Conservation (phyloP, 257 asterid species). For the Thymus mandschuricus region DNA sequence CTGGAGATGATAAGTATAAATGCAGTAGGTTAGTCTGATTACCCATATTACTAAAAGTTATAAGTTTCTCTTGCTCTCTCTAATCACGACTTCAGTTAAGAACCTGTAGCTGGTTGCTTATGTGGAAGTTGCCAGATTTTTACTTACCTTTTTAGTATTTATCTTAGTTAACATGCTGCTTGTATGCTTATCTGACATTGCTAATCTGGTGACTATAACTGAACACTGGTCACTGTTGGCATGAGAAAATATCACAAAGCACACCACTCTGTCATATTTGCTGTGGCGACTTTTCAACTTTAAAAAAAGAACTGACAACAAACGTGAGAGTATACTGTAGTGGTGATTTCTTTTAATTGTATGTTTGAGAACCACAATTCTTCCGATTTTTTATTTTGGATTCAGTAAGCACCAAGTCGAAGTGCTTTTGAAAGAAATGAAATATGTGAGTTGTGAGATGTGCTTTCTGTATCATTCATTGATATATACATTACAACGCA, state of each 20-base stretch:
- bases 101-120: constrained; percentile 2
- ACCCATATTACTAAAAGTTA: background rate
- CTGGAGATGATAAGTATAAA: constrained; percentile 50
- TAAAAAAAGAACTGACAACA: too few species aligned
- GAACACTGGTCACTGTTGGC: background rate
- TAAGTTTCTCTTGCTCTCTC: background rate
- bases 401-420: too few species aligned
- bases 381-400: too few species aligned
- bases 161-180: constrained; percentile 5
- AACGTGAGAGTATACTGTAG: too few species aligned
- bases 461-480: too few species aligned
- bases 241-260: background rate
- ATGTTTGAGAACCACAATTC: too few species aligned
- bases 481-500: too few species aligned
- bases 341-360: too few species aligned
- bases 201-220: background rate
- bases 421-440: too few species aligned
- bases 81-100: background rate
- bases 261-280: too few species aligned
- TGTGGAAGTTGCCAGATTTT: background rate
- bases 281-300: too few species aligned
- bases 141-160: background rate
- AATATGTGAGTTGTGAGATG: too few species aligned
- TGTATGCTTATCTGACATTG: background rate
- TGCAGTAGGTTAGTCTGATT: constrained; percentile 44